Conservation (phyloP, 176 grass and related monocot genomes). For the Ensete ventricosum region DNA sequence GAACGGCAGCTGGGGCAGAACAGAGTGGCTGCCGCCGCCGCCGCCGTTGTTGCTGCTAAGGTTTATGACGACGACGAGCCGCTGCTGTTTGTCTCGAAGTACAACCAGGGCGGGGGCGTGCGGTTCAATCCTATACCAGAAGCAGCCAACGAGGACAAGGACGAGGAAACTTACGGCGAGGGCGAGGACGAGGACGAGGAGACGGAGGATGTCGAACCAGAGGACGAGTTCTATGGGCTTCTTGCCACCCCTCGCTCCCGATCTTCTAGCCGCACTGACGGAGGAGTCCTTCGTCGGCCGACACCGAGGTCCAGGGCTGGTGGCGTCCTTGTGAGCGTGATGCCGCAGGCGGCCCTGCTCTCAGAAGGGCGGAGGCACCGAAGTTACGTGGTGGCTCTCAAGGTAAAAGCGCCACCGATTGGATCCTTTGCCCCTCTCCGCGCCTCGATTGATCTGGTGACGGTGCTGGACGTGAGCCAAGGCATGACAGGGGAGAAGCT, state of each 20-base stretch:
- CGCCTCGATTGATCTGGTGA: constrained; percentile 74
- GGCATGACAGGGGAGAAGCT: constrained; percentile 91
- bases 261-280: not conserved
- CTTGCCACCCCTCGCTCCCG: not conserved
- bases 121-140: constrained; percentile 33
- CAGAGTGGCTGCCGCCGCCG: not conserved
- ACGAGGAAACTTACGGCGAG: not conserved
- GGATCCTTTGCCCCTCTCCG: constrained; percentile 15
- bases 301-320: not conserved
- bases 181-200: not conserved
- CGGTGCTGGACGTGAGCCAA: constrained; percentile 77
- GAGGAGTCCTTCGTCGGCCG: not conserved
- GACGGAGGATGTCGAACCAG: not conserved
- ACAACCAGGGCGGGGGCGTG: constrained; percentile 17
- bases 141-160: not conserved
- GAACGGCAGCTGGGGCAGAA: not conserved
- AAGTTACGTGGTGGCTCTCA: constrained; percentile 74
- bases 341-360: constrained; percentile 48
- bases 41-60: constrained; percentile 20
- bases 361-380: constrained; percentile 54
- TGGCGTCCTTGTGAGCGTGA: constrained; percentile 36
- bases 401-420: constrained; percentile 55
- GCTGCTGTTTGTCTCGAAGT: constrained; percentile 26
- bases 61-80: constrained; percentile 91
- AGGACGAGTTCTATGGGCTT: not conserved